Percentiles rank a stretch among this genome's conserved stretches.
Conservation (phyloP, 2,329 filamentous ascomycete genomes). For the Neonectria neomacrospora region DNA sequence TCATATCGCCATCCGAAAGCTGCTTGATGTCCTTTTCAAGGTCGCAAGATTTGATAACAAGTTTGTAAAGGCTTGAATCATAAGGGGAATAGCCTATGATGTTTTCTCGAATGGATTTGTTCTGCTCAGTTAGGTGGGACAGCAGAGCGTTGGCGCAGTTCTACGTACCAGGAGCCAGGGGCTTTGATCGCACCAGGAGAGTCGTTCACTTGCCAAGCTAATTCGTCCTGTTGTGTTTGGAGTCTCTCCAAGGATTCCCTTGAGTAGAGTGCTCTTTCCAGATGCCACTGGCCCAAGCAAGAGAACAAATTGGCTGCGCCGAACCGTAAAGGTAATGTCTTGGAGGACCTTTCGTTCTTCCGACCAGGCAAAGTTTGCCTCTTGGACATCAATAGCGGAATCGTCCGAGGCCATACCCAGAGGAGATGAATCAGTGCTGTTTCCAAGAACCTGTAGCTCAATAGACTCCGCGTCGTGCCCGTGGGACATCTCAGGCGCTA, state of each 20-base stretch:
- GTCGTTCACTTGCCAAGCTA: slow-evolving; percentile 13
- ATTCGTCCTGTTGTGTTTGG: slow-evolving; percentile 37
- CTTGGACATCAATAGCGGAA: slow-evolving; percentile 26
- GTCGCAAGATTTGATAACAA: slow-evolving; percentile 45
- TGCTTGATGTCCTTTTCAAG: slow-evolving; percentile 48
- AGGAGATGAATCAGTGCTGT: neutral
- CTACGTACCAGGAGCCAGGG: slow-evolving; percentile 48
- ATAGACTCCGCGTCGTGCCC: neutral
- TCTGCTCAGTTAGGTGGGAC: slow-evolving; percentile 32
- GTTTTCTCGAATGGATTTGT: slow-evolving; percentile 50
- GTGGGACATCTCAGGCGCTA: neutral
- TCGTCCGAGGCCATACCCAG: too few species aligned
- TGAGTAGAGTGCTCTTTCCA: slow-evolving; percentile 58
- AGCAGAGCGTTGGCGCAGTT: neutral
- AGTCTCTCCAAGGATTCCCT: slow-evolving; percentile 51
- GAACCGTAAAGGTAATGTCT: slow-evolving; percentile 49
- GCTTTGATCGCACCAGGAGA: slow-evolving; percentile 50
- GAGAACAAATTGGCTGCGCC: slow-evolving; percentile 49
- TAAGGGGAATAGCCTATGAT: slow-evolving; percentile 47
- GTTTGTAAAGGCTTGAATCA: slow-evolving; percentile 41
- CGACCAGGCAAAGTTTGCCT: slow-evolving; percentile 51
- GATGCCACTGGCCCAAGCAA: slow-evolving; percentile 57
- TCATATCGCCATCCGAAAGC: slow-evolving; percentile 51
- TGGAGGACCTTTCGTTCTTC: slow-evolving; percentile 43
- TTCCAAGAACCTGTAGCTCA: slow-evolving; percentile 22